Base-by-base conservation (phyloP, 768 basidiomycete genomes). In the Terana coerulea region DNA sequence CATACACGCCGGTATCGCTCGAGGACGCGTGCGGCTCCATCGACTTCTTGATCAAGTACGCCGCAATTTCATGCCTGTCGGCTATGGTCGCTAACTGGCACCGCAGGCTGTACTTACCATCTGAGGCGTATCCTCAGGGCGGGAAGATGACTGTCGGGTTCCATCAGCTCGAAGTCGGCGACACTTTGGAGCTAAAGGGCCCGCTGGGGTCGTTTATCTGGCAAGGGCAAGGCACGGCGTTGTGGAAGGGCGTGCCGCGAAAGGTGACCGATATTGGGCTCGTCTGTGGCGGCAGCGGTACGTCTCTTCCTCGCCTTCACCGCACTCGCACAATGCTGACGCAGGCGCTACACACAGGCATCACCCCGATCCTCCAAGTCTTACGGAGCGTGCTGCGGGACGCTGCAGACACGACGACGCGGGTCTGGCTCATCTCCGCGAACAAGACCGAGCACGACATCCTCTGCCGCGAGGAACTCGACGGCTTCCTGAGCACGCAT, bases 291-390 rank as follows among this genome's bases (percentile, higher is more conserved):
- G 83, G 83, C 15, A 80, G 74, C 33, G 81, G 80, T 72, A 44
- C 30, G 71, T 8, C 24, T n/a, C 33, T 43, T 5, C 37, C 1
- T 22, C 17, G 15, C 5, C 30, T 14, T 2, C 4, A 15, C n/a
- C 22, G 21, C 33, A 10, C 9, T 24, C 8, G 24, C 47, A n/a
- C 21, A 14, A 5, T 30, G 11, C n/a, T n/a, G n/a, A n/a, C n/a
- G n/a, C n/a, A n/a, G n/a, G n/a, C n/a, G n/a, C n/a, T n/a, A n/a
- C n/a, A n/a, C n/a, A 39, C 43, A 72, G 74, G 75, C 21, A 76
- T 83, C 45, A 82, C 82, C 0, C 81, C 82, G 0, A 79, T 84
- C 39, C 62, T 81, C 0, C 80, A 83, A 60, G 75, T 82, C 19
- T 64, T 82, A 0, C 73, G 77, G 1, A 69, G 69, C 41, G 66